Evolutionary conservation across 2,329 filamentous ascomycete species (phyloP).

Genomic region (Neurospora sp.): DNA sequence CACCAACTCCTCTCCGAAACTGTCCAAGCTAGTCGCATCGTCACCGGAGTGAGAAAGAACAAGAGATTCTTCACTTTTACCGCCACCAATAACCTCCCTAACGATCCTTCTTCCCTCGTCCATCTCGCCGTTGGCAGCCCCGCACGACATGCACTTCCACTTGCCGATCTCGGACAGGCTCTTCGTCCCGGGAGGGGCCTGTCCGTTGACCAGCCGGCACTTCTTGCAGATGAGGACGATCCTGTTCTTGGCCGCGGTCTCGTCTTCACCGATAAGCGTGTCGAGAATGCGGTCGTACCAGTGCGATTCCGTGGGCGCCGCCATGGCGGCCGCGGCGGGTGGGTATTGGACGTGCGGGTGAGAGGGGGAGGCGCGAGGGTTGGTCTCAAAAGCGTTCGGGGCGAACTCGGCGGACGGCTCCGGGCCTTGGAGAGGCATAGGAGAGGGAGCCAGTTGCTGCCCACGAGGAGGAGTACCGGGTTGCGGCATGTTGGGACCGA

Average conservation of each 20-base stretch:
- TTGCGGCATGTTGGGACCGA: conserved; percentile 22
- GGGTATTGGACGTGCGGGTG: conserved; percentile 20
- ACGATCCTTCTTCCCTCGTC: conserved; percentile 67
- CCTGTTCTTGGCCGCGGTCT: conserved; percentile 83
- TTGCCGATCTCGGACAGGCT: conserved; percentile 68
- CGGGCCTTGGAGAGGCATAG: conserved; percentile 18
- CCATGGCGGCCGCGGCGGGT: conserved; percentile 11
- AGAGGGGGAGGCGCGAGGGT: conserved; percentile 12
- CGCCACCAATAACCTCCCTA: conserved; percentile 44
- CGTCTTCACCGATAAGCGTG: conserved; percentile 86
- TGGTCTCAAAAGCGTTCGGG: conserved; percentile 54
- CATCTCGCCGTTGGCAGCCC: conserved; percentile 69
- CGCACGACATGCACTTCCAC: conserved; percentile 87
- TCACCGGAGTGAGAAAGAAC: neutral
- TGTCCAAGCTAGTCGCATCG: neutral
- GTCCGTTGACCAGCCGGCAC: conserved; percentile 88
- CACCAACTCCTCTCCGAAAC: neutral
- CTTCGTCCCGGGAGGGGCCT: conserved; percentile 80
- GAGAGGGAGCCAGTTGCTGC: conserved; percentile 16
- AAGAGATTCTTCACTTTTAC: neutral
- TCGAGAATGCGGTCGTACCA: conserved; percentile 97
- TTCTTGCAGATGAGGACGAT: conserved; percentile 74
- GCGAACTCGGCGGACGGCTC: conserved; percentile 57
- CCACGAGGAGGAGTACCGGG: conserved; percentile 9
- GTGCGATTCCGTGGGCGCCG: conserved; percentile 36